Percentiles rank a stretch among this genome's conserved stretches.
Conservation (phyloP, 1,284 basidiomycete genomes). For the Cutaneotrichosporon cutaneum region DNA sequence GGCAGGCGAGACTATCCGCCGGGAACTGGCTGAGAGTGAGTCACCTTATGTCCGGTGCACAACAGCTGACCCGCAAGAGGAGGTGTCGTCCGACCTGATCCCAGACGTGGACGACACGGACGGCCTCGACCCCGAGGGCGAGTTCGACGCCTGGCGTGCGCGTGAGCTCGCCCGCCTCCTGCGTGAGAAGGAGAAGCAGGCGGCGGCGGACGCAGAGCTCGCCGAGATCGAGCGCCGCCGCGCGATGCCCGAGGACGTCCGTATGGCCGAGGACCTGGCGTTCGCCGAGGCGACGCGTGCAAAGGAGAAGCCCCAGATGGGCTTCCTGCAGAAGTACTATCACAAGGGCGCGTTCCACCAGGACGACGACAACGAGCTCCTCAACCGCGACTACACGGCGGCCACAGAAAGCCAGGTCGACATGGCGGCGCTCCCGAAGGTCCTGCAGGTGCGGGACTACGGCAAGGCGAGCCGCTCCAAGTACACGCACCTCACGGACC, state of each 20-base stretch:
- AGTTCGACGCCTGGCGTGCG: conserved; percentile 94
- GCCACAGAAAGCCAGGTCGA: conserved; percentile 83
- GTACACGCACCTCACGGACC: conserved; percentile 91
- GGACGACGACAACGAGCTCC: conserved; percentile 86
- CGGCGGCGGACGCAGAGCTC: conserved; percentile 73
- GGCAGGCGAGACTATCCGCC: conserved; percentile 51
- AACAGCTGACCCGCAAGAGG: conserved; percentile 60
- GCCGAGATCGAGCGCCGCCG: conserved; percentile 87
- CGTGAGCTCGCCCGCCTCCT: conserved; percentile 89
- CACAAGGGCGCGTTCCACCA: conserved; percentile 99
- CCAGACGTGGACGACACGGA: conserved; percentile 95
- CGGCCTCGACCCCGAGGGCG: conserved; percentile 80
- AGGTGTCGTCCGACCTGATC: conserved; percentile 69
- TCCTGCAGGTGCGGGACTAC: conserved; percentile 97
- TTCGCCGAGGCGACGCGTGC: conserved; percentile 74
- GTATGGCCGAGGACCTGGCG: conserved; percentile 85
- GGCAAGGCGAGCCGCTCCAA: conserved; percentile 60
- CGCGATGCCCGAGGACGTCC: conserved; percentile 86
- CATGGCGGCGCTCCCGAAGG: conserved; percentile 78
- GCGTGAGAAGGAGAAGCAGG: conserved; percentile 80
- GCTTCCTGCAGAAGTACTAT: conserved; percentile 97
- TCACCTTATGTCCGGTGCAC: neutral
- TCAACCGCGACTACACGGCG: conserved; percentile 84
- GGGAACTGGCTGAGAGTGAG: conserved; percentile 51
- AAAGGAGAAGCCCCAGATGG: conserved; percentile 63